Conservation (phyloP, 345 rosid genomes). For the Mangifera indica region DNA sequence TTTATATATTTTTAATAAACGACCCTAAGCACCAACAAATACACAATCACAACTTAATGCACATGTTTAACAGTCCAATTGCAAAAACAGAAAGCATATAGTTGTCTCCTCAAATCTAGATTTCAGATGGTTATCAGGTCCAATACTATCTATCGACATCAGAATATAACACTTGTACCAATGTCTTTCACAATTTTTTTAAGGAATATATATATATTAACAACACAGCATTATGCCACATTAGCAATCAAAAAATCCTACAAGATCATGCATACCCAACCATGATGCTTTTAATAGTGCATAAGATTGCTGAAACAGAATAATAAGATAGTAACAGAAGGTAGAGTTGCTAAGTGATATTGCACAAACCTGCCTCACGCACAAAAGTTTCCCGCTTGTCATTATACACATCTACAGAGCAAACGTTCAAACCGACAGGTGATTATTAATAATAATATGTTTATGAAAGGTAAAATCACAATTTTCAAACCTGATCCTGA, state of each 20-base stretch:
- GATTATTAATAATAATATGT: background rate
- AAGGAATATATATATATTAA: too few relatives aligned
- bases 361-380: slow-evolving; percentile 85
- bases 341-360: slow-evolving; percentile 3
- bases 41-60: background rate
- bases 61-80: background rate
- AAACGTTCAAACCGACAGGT: slow-evolving; percentile 20
- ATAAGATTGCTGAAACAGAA: background rate
- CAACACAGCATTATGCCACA: background rate
- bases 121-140: background rate
- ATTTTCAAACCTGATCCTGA: background rate
- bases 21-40: background rate
- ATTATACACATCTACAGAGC: slow-evolving; percentile 74
- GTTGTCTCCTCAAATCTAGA: background rate
- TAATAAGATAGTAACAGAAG: background rate
- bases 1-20: background rate
- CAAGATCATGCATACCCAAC: slow-evolving; percentile 2
- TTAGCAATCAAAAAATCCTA: background rate
- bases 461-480: too few relatives aligned
- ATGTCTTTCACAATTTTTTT: too few relatives aligned
- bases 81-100: background rate
- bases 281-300: slow-evolving; percentile 3
- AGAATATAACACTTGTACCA: background rate
- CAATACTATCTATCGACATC: background rate
- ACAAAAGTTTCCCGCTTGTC: slow-evolving; percentile 73